phyloP scores from a whole-genome alignment of 2,329 filamentous ascomycete genomes.

The Byssoonygena ceratinophila region DNA sequence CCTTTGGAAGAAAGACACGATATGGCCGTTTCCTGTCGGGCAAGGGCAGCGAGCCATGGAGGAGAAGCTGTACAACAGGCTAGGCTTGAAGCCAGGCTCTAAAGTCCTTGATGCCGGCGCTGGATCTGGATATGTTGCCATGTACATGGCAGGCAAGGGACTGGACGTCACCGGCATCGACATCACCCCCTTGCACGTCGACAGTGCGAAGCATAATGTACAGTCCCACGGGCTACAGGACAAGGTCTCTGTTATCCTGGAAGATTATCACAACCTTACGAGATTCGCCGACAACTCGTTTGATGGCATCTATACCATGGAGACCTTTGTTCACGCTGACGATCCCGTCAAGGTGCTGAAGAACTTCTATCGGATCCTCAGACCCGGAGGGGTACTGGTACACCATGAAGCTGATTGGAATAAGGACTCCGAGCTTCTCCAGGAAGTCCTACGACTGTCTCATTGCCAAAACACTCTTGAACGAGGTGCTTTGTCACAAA shows the following conservation, averaged over 20 bases:
- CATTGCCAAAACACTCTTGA: constrained; percentile 7
- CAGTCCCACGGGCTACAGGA: constrained; percentile 26
- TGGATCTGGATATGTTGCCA: constrained; percentile 42
- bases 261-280: constrained; percentile 45
- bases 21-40: constrained; percentile 42
- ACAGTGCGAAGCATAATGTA: constrained; percentile 36
- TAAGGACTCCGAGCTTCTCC: constrained; percentile 4
- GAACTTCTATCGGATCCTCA: constrained; percentile 41
- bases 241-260: constrained; percentile 32
- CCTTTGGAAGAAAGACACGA: constrained; percentile 38
- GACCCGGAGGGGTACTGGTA: constrained; percentile 35
- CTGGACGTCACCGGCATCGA: constrained; percentile 41
- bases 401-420: constrained; percentile 8
- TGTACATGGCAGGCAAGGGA: constrained; percentile 38
- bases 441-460: constrained; percentile 4
- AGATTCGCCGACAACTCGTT: constrained; percentile 31
- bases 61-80: constrained; percentile 34
- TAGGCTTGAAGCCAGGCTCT: constrained; percentile 33
- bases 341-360: constrained; percentile 36
- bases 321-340: constrained; percentile 47
- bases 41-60: constrained; percentile 41
- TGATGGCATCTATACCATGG: constrained; percentile 48
- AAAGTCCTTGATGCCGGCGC: constrained; percentile 45
- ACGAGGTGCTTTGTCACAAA: constrained; percentile 1
- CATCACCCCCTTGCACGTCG: constrained; percentile 40